Evolutionary conservation across 2,329 filamentous ascomycete species (phyloP), one percentile per base, ranked within the genome.

Genomic region (Xylariales sp.): DNA sequence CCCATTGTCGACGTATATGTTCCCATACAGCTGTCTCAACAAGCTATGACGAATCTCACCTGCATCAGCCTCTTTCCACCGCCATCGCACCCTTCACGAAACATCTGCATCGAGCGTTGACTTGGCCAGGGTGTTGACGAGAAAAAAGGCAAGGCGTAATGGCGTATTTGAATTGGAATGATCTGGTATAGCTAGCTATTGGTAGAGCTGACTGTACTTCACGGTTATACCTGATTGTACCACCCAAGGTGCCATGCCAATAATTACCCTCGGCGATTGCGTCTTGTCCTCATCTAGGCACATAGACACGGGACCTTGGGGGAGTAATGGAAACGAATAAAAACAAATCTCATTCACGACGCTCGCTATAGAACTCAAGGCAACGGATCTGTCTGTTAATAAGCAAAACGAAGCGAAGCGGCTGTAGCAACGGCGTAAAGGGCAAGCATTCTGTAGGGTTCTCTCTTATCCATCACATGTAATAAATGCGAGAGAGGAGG

Each of bases 1-100:
- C 36, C 44, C 36, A 34, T 40, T 37, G 40, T 39, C 44, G 40
- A 43, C 40, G 43, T 42, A 32, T 19, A 22, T 29, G 25, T 33
- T 38, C 27, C 27, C 25, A 32, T 22, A 40, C 31, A 43, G 21
- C 39, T 40, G 44, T 33, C 35, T 39, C 12, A 27, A 25, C 27
- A 39, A 42, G 36, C 36, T 36, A 39, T 40, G 44, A 46, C 44
- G 33, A 39, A 39, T 39, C 32, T 39, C 10, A 25, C 24, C 20
- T 16, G 28, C 20, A 43, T 24, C 40, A 38, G 20, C 40, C 18
- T 32, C 25, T 38, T 33, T 43, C 28, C 25, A 32, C 22, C 39
- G 19, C 35, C 22, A 29, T 42, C 15, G 21, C 22, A 42, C 25
- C 24, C 21, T 35, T 28, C 39, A 35, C 28, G 28, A 33, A 34